Conservation (phyloP, 495 filamentous ascomycete genomes). For the Hypoxylon subgilvum region DNA sequence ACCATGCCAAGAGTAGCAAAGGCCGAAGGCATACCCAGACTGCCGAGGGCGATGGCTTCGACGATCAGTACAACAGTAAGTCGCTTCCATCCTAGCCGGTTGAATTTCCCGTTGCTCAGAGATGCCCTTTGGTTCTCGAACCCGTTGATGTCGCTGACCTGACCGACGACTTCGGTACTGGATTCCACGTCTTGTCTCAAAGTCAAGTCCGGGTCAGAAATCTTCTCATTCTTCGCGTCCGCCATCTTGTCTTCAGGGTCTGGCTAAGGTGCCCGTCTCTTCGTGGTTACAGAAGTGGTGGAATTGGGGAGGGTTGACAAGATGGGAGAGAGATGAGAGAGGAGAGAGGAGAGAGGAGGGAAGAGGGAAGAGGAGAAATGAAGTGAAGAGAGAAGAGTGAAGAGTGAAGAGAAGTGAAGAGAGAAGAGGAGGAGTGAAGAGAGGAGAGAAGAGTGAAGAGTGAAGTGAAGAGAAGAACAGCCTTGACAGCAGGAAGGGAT, state of each 20-base stretch:
- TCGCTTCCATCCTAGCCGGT: slow-evolving; percentile 56
- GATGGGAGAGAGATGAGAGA: no score
- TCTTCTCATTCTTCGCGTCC: slow-evolving; percentile 34
- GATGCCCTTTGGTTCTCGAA: slow-evolving; percentile 48
- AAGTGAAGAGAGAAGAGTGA: no score
- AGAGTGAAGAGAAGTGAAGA: no score
- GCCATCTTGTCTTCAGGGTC: slow-evolving; percentile 19
- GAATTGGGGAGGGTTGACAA: background rate
- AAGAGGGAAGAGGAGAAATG: no score
- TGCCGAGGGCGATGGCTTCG: slow-evolving; percentile 75
- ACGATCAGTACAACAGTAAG: slow-evolving; percentile 68
- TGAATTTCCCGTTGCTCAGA: slow-evolving; percentile 49
- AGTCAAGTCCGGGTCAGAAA: slow-evolving; percentile 13
- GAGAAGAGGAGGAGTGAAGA: background rate
- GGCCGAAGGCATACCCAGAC: slow-evolving; percentile 67
- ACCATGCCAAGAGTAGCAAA: slow-evolving; percentile 70
- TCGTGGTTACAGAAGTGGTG: slow-evolving; percentile 4
- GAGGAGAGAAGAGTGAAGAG: background rate
- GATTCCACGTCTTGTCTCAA: slow-evolving; percentile 14
- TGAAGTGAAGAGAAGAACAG: no score
- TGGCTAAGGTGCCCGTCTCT: slow-evolving; percentile 5
- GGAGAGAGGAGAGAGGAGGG: background rate
- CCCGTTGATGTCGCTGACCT: slow-evolving; percentile 42
- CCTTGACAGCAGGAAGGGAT: no score
- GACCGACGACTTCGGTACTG: slow-evolving; percentile 36